Evolutionary conservation across 2,329 filamentous ascomycete species (phyloP).

Genomic region (Teratosphaeria viscida): DNA sequence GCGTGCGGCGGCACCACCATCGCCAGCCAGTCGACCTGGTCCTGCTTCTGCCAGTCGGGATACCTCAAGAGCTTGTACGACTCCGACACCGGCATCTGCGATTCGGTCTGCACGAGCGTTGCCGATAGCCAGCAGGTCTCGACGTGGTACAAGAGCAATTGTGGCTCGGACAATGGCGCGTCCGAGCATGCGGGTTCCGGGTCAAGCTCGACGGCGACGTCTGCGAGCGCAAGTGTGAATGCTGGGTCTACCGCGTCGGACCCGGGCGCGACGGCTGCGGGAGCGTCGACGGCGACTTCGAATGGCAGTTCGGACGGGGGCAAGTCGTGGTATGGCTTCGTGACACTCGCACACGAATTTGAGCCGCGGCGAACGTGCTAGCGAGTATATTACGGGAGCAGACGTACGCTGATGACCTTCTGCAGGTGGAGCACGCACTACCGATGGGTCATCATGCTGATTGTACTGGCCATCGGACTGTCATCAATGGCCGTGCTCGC

Average conservation of each 20-base stretch:
- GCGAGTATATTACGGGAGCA: background rate
- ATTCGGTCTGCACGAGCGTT: slow-evolving; percentile 34
- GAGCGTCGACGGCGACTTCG: background rate
- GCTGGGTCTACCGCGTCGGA: slow-evolving; percentile 9
- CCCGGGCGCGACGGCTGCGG: slow-evolving; percentile 5
- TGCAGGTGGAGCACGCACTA: slow-evolving; percentile 18
- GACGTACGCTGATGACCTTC: background rate
- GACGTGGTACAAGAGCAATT: slow-evolving; percentile 61
- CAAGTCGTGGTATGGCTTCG: background rate
- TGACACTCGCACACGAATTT: background rate
- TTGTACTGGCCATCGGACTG: slow-evolving; percentile 62
- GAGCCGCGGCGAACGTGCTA: too few species aligned
- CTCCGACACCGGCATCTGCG: slow-evolving; percentile 45
- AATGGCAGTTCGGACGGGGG: background rate
- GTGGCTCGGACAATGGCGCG: slow-evolving; percentile 38
- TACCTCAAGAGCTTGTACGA: slow-evolving; percentile 50
- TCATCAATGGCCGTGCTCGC: slow-evolving; percentile 55
- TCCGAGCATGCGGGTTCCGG: slow-evolving; percentile 16
- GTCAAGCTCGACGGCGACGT: slow-evolving; percentile 3
- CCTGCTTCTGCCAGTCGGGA: slow-evolving; percentile 63
- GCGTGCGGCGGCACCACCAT: slow-evolving; percentile 49
- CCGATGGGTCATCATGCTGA: slow-evolving; percentile 73
- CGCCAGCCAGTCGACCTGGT: slow-evolving; percentile 43
- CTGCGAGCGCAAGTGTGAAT: background rate
- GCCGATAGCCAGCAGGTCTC: slow-evolving; percentile 49